phyloP scores from a whole-genome alignment of 2,329 filamentous ascomycete species.

The Colletotrichum cuscutae region DNA sequence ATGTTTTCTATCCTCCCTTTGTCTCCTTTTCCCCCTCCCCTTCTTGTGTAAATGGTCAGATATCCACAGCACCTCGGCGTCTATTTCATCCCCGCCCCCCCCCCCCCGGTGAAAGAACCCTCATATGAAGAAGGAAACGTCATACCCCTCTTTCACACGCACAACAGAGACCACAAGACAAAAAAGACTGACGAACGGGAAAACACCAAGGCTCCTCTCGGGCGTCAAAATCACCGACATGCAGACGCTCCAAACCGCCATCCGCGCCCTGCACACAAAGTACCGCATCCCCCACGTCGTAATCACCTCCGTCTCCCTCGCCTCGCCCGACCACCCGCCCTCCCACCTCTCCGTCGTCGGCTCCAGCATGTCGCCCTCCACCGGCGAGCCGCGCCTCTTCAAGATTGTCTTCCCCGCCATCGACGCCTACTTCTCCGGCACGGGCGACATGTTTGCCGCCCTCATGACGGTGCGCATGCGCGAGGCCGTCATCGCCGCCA shows the following conservation, averaged over 20 bases:
- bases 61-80: not conserved
- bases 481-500: slow-evolving; percentile 72
- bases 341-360: slow-evolving; percentile 78
- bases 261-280: slow-evolving; percentile 79
- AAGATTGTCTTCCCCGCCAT: slow-evolving; percentile 87
- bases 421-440: slow-evolving; percentile 95
- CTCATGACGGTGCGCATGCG: slow-evolving; percentile 88
- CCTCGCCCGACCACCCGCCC: slow-evolving; percentile 59
- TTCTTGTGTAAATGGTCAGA: not conserved
- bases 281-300: slow-evolving; percentile 88
- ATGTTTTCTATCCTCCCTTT: slow-evolving; percentile 43
- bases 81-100: too few species aligned
- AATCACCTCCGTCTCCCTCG: slow-evolving; percentile 87
- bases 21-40: not conserved
- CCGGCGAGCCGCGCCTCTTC: slow-evolving; percentile 80
- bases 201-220: slow-evolving; percentile 75
- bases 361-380: slow-evolving; percentile 67
- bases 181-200: not conserved
- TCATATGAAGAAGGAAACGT: too few species aligned
- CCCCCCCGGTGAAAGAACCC: not conserved
- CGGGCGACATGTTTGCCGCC: slow-evolving; percentile 98
- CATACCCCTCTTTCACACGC: too few species aligned
- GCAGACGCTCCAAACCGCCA: slow-evolving; percentile 75
- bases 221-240: slow-evolving; percentile 86
- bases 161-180: too few species aligned